These are phyloP conservation scores for Tolypocladium album DNA, from an alignment of 2,329 filamentous ascomycete species.

Conservation along the genomic window DNA sequence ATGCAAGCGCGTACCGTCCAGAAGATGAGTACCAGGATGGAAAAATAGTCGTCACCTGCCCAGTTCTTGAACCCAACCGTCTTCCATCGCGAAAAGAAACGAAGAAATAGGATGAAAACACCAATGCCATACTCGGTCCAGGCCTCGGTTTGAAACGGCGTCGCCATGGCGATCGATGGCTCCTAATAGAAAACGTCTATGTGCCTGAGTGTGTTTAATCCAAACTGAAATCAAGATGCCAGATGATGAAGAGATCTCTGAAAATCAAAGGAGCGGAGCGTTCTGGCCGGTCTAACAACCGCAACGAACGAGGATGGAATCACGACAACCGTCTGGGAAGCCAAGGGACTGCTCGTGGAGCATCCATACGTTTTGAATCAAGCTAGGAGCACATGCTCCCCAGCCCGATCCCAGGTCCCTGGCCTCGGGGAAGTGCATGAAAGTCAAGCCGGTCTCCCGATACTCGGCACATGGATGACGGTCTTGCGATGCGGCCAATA, in stretches of 20 bases:
- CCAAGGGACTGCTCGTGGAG: neutral
- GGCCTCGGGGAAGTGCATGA: neutral
- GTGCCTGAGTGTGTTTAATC: neutral
- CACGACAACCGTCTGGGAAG: neutral
- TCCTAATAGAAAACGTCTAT: too few relatives aligned
- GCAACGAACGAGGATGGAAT: neutral
- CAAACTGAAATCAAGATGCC: neutral
- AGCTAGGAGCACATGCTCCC: neutral
- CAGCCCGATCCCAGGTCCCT: neutral
- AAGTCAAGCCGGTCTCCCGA: neutral
- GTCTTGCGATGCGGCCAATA: neutral
- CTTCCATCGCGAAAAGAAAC: slow-evolving; percentile 26
- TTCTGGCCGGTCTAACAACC: neutral
- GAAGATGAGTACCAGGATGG: slow-evolving; percentile 21
- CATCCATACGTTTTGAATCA: neutral
- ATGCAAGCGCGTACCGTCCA: slow-evolving; percentile 21
- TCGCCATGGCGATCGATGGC: slow-evolving; percentile 7
- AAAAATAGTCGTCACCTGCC: slow-evolving; percentile 32
- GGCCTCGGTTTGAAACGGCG: slow-evolving; percentile 30
- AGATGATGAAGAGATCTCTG: neutral
- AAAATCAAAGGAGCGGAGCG: neutral
- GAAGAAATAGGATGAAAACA: slow-evolving; percentile 22
- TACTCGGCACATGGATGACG: neutral
- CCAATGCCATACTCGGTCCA: slow-evolving; percentile 33
- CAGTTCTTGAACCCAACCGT: slow-evolving; percentile 25